A percentile compares a stretch with the other conserved stretches of the same genome.
Conservation (phyloP, 1,284 basidiomycete genomes). For the Melanopsichium pennsylvanicum region DNA sequence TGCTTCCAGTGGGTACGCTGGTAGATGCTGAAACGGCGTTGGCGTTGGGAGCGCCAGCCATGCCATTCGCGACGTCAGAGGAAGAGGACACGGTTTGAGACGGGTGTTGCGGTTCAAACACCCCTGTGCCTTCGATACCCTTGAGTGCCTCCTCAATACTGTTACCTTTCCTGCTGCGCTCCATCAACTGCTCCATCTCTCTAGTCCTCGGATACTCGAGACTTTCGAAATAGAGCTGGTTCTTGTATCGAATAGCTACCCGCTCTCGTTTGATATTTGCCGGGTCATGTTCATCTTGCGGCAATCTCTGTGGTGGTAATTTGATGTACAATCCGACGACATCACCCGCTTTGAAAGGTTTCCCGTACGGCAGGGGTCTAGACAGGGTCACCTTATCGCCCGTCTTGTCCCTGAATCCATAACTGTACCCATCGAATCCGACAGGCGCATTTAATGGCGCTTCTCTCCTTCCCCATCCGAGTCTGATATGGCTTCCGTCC, state of each 20-base stretch:
- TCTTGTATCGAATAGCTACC: conserved; percentile 86
- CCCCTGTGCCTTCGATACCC: conserved; percentile 34
- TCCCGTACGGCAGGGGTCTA: conserved; percentile 76
- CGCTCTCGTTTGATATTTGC: conserved; percentile 58
- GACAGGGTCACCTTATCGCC: conserved; percentile 90
- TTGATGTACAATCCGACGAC: conserved; percentile 92
- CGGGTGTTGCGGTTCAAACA: conserved; percentile 15
- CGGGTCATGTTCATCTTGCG: conserved; percentile 36
- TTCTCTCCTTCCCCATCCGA: conserved; percentile 92
- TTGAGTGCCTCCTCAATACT: conserved; percentile 34
- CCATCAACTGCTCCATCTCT: conserved; percentile 80
- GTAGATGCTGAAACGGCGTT: not conserved
- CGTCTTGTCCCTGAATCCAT: conserved; percentile 86
- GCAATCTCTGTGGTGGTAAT: conserved; percentile 71
- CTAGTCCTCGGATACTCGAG: conserved; percentile 89
- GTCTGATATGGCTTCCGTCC: conserved; percentile 79
- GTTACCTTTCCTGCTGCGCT: conserved; percentile 63
- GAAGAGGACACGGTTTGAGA: not conserved
- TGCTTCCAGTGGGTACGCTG: not conserved
- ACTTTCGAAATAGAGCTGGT: conserved; percentile 94
- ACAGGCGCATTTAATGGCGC: conserved; percentile 89
- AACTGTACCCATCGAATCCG: conserved; percentile 92
- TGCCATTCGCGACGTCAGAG: conserved; percentile 8
- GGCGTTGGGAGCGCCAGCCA: not conserved
- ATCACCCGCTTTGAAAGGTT: conserved; percentile 80